Evolutionary conservation across 768 basidiomycete genomes (phyloP).

Genomic region (Hygrocybe coccinea): DNA sequence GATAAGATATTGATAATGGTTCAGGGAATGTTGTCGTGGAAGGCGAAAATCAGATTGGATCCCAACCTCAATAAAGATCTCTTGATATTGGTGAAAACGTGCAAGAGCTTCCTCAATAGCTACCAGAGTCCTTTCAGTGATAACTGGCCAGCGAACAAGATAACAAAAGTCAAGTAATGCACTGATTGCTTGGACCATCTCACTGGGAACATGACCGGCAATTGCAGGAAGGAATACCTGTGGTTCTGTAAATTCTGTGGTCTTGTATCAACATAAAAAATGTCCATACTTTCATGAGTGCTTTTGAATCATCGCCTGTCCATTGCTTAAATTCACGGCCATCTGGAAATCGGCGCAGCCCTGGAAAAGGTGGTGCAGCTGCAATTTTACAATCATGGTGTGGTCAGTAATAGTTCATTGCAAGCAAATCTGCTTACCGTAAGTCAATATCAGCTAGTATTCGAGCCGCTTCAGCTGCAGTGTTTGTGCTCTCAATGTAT

Average conservation of each 20-base stretch:
- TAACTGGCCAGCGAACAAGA: slow-evolving; percentile 12
- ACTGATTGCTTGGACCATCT: slow-evolving; percentile 13
- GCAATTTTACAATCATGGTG: slow-evolving; percentile 6
- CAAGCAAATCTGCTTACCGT: background rate
- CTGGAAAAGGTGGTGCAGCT: slow-evolving; percentile 7
- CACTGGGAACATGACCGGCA: slow-evolving; percentile 14
- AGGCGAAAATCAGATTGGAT: slow-evolving; percentile 12
- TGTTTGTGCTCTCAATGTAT: slow-evolving; percentile 21
- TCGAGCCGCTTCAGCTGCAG: slow-evolving; percentile 10
- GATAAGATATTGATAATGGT: slow-evolving; percentile 15
- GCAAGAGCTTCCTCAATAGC: slow-evolving; percentile 6
- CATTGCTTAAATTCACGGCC: slow-evolving; percentile 11
- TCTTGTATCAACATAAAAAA: background rate
- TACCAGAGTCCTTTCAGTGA: slow-evolving; percentile 7
- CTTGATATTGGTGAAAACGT: slow-evolving; percentile 11
- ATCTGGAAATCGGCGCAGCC: slow-evolving; percentile 6
- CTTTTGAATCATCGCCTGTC: slow-evolving; percentile 13
- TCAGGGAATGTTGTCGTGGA: slow-evolving; percentile 17
- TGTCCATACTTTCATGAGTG: slow-evolving; percentile 9
- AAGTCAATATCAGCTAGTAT: slow-evolving; percentile 32
- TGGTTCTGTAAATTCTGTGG: background rate
- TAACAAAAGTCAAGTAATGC: slow-evolving; percentile 25
- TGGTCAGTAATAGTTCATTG: no score
- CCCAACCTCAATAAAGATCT: slow-evolving; percentile 11
- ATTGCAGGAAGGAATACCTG: slow-evolving; percentile 23